These are phyloP conservation scores for Erythrophleum fordii DNA, from an alignment of 306 rosid genomes.

Conservation along the genomic window DNA sequence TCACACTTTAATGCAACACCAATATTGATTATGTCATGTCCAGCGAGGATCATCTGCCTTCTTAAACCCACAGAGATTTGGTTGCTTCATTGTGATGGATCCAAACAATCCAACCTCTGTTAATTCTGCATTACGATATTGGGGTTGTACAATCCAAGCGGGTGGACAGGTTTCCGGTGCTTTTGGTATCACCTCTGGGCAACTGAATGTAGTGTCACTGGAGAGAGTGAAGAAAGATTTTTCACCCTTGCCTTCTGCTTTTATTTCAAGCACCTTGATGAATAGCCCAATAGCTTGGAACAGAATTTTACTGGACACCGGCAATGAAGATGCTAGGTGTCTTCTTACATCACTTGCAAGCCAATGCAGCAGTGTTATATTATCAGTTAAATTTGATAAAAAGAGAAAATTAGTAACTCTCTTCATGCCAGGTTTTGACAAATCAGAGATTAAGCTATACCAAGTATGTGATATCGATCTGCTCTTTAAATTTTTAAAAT, in stretches of 20 bases:
- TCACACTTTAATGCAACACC: slow-evolving; percentile 17
- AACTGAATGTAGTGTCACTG: slow-evolving; percentile 47
- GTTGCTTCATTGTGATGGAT: slow-evolving; percentile 84
- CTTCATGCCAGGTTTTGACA: slow-evolving; percentile 93
- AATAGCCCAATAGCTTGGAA: slow-evolving; percentile 61
- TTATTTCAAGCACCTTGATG: slow-evolving; percentile 57
- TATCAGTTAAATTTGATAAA: slow-evolving; percentile 72
- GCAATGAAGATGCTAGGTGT: slow-evolving; percentile 55
- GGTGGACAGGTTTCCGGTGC: slow-evolving; percentile 88
- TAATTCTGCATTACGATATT: slow-evolving; percentile 78
- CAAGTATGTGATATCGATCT: slow-evolving; percentile 58
- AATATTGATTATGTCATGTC: slow-evolving; percentile 38
- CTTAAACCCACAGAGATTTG: slow-evolving; percentile 69
- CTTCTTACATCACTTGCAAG: slow-evolving; percentile 58
- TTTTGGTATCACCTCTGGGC: slow-evolving; percentile 55
- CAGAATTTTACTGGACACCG: slow-evolving; percentile 47
- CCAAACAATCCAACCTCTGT: slow-evolving; percentile 68
- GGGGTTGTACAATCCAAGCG: slow-evolving; percentile 96
- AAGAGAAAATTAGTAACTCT: slow-evolving; percentile 71
- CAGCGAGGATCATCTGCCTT: slow-evolving; percentile 85
- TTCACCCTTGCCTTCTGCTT: slow-evolving; percentile 75
- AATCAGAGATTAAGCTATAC: slow-evolving; percentile 91
- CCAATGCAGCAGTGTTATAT: slow-evolving; percentile 38
- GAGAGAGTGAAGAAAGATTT: slow-evolving; percentile 54
- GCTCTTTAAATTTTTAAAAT: not conserved